Base-by-base conservation (phyloP, 2,329 filamentous ascomycete species). In the Hypomyces perniciosus region DNA sequence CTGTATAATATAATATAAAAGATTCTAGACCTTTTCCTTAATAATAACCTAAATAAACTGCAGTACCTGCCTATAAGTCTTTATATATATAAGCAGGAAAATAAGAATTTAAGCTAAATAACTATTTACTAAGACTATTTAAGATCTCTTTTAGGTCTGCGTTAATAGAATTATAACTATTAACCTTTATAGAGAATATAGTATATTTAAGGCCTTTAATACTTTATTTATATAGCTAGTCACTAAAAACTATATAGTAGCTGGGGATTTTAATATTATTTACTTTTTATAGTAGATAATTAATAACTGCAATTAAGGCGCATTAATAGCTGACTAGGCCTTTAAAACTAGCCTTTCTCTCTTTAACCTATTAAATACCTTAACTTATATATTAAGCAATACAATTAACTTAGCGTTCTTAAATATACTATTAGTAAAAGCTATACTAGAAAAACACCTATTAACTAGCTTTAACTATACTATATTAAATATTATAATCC, bases 401-500 rank as follows among this genome's bases (percentile, higher is more conserved):
- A 56, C 51, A 3, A 48, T 56, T 20, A 51, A 56, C 45, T 51
- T 57, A 6, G 52, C 52, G 40, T 56, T 58, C 40, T 52, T 40
- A 1, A 45, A 58, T 43, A 44, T 58, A 27, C 29, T 48, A 26
- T 38, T 54, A 9, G 51, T 54, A 26, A 45, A 55, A 31, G 53
- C 47, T 9, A 45, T 38, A 1, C 28, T 58, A 44, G 48, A 53
- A 34, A 54, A 54, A 31, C 54, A 58, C 35, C 52, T 58, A 6
- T 48, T 50, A 13, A 56, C 54, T 20, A 49, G 50, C 45, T 58
- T 54, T 35, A 12, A 35, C 33, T 12, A 35, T n/a, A 20, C 20
- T 20, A 20, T 20, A 20, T 20, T 20, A 20, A 20, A 3, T 3
- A 20, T 20, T 20, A 20, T 20, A 20, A 20, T 20, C 20, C 20